These are phyloP conservation scores for Dimocarpus longan DNA, from an alignment of 345 rosid species.

Conservation along the genomic window DNA sequence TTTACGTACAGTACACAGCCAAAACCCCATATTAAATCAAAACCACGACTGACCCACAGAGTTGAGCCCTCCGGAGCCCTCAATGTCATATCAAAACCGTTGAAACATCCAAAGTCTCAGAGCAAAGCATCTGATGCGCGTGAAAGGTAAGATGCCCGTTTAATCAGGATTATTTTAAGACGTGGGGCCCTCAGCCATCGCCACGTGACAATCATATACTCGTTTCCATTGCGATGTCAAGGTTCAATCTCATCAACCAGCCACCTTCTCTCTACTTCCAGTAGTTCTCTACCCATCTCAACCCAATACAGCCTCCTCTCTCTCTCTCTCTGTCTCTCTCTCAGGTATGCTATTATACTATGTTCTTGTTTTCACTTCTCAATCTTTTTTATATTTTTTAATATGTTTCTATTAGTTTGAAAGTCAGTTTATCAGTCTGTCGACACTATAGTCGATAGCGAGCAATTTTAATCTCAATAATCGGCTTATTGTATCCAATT, in stretches of 20 bases:
- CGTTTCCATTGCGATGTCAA: background rate
- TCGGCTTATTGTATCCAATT: background rate
- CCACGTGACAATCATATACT: background rate
- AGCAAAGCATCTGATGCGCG: background rate
- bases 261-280: background rate
- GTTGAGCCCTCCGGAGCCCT: background rate
- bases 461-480: background rate
- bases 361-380: background rate
- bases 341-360: background rate
- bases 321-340: constrained; percentile 4
- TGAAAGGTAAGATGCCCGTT: background rate
- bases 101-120: background rate
- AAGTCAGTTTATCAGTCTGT: background rate
- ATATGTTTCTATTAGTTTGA: background rate
- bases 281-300: background rate
- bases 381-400: background rate
- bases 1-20: background rate
- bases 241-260: background rate
- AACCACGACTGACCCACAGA: background rate
- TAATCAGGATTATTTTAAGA: background rate
- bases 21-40: too few relatives aligned
- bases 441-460: background rate
- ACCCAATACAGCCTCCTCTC: background rate
- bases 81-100: background rate
- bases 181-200: constrained; percentile 13